A percentile compares a stretch with the other conserved stretches of the same genome.
These are phyloP conservation scores for Dorcoceras hygrometricum DNA, from an alignment of 257 asterid genomes.

Conservation along the genomic window DNA sequence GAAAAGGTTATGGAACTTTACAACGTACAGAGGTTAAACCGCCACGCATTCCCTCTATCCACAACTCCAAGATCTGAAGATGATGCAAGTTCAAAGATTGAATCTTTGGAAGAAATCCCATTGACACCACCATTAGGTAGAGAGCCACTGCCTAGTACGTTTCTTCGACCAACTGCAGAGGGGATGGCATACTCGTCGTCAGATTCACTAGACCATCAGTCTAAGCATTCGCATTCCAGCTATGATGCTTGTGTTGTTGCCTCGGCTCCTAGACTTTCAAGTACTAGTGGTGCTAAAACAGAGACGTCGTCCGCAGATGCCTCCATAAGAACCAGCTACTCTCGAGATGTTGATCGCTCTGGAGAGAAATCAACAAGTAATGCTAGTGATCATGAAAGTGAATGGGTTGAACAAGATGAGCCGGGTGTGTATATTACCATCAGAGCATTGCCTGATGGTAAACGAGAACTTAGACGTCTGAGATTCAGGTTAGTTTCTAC, in stretches of 20 bases:
- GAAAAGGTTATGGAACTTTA: constrained; percentile 91
- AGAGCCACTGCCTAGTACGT: constrained; percentile 63
- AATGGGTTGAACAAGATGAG: constrained; percentile 95
- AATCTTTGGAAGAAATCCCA: constrained; percentile 64
- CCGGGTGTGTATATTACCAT: constrained; percentile 93
- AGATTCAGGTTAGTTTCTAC: constrained; percentile 70
- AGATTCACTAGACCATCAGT: constrained; percentile 56
- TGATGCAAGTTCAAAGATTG: constrained; percentile 57
- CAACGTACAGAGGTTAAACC: constrained; percentile 79
- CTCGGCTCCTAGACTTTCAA: constrained; percentile 88
- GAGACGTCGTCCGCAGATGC: constrained; percentile 56
- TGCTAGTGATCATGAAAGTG: constrained; percentile 81
- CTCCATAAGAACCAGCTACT: constrained; percentile 73
- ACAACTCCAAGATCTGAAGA: constrained; percentile 82
- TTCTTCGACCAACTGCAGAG: constrained; percentile 44
- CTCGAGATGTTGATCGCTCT: constrained; percentile 69
- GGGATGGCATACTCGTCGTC: constrained; percentile 51
- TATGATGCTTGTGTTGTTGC: constrained; percentile 55
- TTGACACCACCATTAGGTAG: constrained; percentile 77
- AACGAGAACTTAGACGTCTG: constrained; percentile 87
- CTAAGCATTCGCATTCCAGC: constrained; percentile 48
- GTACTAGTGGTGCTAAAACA: constrained; percentile 52
- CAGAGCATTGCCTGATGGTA: constrained; percentile 73
- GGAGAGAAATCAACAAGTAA: constrained; percentile 84
- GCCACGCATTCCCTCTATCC: constrained; percentile 77